phyloP scores from a whole-genome alignment of 345 rosid species.

The Clausena lansium region DNA sequence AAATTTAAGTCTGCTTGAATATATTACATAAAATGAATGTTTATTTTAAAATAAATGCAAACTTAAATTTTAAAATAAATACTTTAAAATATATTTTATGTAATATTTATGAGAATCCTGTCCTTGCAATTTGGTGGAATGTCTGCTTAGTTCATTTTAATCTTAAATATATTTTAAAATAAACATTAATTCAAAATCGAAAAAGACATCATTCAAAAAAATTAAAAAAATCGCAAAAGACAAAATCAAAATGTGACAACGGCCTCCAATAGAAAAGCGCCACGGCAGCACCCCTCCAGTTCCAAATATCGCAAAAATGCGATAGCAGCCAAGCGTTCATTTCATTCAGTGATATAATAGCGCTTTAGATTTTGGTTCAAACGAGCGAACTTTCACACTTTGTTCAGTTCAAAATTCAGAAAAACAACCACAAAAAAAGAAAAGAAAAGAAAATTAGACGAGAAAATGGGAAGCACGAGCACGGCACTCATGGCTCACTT shows the following conservation, averaged over 20 bases:
- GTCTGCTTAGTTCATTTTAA: neutral
- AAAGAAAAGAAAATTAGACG: neutral
- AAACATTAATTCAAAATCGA: neutral
- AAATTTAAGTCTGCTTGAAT: too few relatives aligned
- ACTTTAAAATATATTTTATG: too few relatives aligned
- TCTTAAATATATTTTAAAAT: neutral
- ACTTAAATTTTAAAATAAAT: too few relatives aligned
- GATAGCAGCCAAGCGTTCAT: constrained; percentile 33
- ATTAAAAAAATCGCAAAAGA: too few relatives aligned
- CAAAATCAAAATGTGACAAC: neutral
- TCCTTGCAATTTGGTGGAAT: too few relatives aligned
- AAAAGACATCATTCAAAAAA: too few relatives aligned
- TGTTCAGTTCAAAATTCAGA: neutral
- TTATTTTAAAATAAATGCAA: too few relatives aligned
- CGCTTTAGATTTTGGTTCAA: neutral
- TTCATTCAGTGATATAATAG: neutral
- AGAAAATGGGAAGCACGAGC: constrained; percentile 61
- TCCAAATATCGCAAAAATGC: constrained; percentile 4
- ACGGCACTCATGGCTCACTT: constrained; percentile 58
- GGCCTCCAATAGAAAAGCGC: neutral
- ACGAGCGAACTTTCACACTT: neutral
- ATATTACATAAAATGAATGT: too few relatives aligned
- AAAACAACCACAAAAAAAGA: too few relatives aligned
- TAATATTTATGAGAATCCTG: too few relatives aligned
- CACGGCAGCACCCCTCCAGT: neutral